Percentiles rank a stretch among this genome's conserved stretches.
phyloP scores from a whole-genome alignment of 2,329 filamentous ascomycete species.

The Ceratocystis ficicola region DNA sequence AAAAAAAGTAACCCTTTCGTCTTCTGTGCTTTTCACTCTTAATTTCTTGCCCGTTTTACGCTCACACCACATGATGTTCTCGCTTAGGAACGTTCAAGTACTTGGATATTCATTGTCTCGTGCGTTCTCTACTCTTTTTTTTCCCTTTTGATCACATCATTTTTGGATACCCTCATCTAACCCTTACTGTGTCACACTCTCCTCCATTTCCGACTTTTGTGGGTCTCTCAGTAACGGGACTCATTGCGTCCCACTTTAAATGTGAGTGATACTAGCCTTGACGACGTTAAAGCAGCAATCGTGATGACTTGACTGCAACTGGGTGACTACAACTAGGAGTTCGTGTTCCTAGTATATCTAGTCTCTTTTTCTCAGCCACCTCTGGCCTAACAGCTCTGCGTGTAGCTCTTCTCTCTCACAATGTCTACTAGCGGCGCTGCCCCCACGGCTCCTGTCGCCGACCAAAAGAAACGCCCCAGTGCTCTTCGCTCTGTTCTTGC shows the following conservation, averaged over 20 bases:
- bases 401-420: background rate
- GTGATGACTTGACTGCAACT: too few relatives aligned
- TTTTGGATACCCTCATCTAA: background rate
- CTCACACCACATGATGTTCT: too few relatives aligned
- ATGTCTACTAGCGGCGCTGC: background rate
- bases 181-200: background rate
- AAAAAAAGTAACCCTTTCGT: too few relatives aligned
- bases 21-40: too few relatives aligned
- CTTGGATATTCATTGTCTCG: too few relatives aligned
- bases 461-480: conserved; percentile 47
- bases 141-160: background rate
- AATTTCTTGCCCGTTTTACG: background rate
- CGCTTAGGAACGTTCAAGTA: too few relatives aligned
- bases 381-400: too few relatives aligned
- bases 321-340: too few relatives aligned
- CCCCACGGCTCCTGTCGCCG: background rate
- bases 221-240: background rate
- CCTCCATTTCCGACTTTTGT: conserved; percentile 17
- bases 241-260: background rate
- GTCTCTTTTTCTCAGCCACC: too few relatives aligned
- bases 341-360: too few relatives aligned
- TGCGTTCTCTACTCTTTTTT: background rate
- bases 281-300: too few relatives aligned
- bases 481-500: conserved; percentile 81
- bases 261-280: background rate